Percentiles rank a stretch among this genome's conserved stretches.
Conservation (phyloP, 306 rosid species). For the Oxytropis ochrocephala region DNA sequence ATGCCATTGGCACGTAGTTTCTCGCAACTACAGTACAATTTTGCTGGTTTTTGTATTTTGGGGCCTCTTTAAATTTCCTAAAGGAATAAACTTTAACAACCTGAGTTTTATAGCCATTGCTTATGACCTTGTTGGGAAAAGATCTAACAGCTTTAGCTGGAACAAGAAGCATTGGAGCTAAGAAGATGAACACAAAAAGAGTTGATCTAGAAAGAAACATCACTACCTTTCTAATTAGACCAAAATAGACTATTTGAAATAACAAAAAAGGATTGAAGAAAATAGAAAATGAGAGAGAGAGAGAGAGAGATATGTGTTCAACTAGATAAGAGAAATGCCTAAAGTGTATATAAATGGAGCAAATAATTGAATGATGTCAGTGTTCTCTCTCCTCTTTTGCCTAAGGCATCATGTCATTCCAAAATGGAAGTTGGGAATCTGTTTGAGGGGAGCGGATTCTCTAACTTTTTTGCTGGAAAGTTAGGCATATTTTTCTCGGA, state of each 20-base stretch:
- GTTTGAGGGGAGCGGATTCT: no score
- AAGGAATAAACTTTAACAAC: conserved; percentile 10
- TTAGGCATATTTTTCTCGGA: no score
- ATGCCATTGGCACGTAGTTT: not conserved
- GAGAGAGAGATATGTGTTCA: not conserved
- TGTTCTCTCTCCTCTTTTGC: no score
- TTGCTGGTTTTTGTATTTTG: conserved; percentile 48
- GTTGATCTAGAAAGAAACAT: conserved; percentile 28
- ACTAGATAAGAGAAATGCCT: not conserved
- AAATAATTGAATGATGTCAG: not conserved
- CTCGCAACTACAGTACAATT: conserved; percentile 30
- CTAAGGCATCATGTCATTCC: no score
- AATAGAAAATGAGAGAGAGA: not conserved
- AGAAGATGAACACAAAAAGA: conserved; percentile 4
- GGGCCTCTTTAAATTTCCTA: conserved; percentile 50
- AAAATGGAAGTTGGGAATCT: no score
- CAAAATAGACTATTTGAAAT: not conserved
- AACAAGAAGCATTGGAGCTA: conserved; percentile 8
- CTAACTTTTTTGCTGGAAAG: no score
- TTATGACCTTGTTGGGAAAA: conserved; percentile 14
- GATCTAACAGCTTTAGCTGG: conserved; percentile 40
- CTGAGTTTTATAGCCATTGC: conserved; percentile 7
- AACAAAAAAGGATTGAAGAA: not conserved
- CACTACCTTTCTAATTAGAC: not conserved
- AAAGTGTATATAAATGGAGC: conserved; percentile 2